These are phyloP conservation scores for Harrya chromipes DNA, from an alignment of 768 basidiomycete genomes.

Conservation along the genomic window DNA sequence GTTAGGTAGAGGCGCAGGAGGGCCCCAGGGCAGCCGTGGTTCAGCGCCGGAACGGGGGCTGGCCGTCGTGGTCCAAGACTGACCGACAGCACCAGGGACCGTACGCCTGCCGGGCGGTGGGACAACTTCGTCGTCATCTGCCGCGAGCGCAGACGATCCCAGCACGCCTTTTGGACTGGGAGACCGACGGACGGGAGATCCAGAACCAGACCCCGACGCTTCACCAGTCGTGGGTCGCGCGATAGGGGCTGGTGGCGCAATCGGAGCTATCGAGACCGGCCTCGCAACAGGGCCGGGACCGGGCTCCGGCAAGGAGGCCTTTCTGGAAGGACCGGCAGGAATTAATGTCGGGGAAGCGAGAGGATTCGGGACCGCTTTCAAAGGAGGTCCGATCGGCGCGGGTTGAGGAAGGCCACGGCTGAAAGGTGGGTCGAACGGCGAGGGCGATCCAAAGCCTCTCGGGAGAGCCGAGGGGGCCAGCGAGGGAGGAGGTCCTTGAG, in stretches of 20 bases:
- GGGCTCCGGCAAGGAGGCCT: conserved; percentile 40
- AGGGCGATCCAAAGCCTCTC: conserved; percentile 48
- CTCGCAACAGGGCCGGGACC: conserved; percentile 62
- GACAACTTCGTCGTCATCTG: conserved; percentile 81
- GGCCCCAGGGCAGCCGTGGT: conserved; percentile 46
- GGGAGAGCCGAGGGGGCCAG: conserved; percentile 55
- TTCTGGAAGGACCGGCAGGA: conserved; percentile 47
- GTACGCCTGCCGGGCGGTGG: conserved; percentile 45
- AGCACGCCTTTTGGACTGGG: conserved; percentile 63
- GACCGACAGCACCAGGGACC: conserved; percentile 40
- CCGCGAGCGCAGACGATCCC: conserved; percentile 73
- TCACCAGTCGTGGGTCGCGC: conserved; percentile 44
- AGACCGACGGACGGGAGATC: conserved; percentile 51
- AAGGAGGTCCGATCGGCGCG: conserved; percentile 57
- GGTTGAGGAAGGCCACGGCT: conserved; percentile 40
- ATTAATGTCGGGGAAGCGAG: conserved; percentile 39
- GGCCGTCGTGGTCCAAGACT: conserved; percentile 46
- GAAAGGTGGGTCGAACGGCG: conserved; percentile 52
- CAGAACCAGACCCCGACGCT: conserved; percentile 52
- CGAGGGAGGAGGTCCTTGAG: conserved; percentile 40
- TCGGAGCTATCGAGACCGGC: conserved; percentile 30
- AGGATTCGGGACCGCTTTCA: conserved; percentile 34
- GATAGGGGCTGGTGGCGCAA: conserved; percentile 54
- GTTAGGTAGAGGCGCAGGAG: conserved; percentile 33
- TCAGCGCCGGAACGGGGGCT: conserved; percentile 45